phyloP scores from a whole-genome alignment of 163 green algal genomes.

The Volvox carteri region DNA sequence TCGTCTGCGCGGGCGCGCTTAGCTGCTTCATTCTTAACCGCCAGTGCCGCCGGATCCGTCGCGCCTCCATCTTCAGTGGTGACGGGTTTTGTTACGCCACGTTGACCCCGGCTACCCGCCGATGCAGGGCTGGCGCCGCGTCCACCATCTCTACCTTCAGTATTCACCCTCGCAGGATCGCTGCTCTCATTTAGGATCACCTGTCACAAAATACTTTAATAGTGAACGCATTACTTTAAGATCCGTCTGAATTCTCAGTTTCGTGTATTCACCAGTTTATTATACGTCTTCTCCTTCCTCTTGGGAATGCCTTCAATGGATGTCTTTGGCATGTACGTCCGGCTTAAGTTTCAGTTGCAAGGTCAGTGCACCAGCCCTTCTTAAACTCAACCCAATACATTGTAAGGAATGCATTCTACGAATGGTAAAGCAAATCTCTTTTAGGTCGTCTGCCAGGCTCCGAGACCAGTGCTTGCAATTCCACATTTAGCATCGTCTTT shows the following conservation, averaged over 20 bases:
- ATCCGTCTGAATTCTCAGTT: background rate
- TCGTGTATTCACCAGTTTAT: background rate
- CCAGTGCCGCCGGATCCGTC: background rate
- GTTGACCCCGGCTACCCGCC: background rate
- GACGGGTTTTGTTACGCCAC: background rate
- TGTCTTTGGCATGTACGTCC: background rate
- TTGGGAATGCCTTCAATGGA: background rate
- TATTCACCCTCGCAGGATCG: background rate
- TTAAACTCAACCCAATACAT: too few relatives aligned
- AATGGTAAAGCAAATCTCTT: too few relatives aligned
- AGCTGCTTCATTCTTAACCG: background rate
- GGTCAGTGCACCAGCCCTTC: too few relatives aligned
- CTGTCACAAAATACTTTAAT: background rate
- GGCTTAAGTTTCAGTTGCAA: background rate
- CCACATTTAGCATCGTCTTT: too few relatives aligned
- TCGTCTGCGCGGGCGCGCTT: conserved; percentile 33
- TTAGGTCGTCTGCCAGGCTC: too few relatives aligned
- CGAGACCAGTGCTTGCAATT: too few relatives aligned
- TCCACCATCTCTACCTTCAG: background rate
- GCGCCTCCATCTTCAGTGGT: background rate
- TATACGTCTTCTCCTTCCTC: background rate
- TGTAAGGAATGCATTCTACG: too few relatives aligned
- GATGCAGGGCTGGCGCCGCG: background rate
- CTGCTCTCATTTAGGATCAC: background rate
- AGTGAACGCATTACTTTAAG: background rate